A percentile compares a stretch with the other conserved stretches of the same genome.
Evolutionary conservation across 2,329 filamentous ascomycete species (phyloP).

Genomic region (Septoria linicola): DNA sequence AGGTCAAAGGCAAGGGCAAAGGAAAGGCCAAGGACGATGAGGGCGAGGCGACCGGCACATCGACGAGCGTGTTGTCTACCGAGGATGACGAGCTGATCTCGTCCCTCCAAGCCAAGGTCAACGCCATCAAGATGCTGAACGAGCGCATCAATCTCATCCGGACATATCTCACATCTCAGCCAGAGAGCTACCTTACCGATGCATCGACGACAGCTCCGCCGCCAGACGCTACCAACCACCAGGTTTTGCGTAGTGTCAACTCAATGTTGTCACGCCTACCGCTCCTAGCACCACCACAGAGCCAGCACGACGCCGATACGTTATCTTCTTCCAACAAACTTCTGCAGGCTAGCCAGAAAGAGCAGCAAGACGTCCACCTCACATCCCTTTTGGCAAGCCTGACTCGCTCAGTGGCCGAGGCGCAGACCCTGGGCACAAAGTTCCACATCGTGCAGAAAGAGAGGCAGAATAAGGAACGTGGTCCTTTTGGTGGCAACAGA

Average conservation of each 20-base stretch:
- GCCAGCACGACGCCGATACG: conserved; percentile 56
- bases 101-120: conserved; percentile 78
- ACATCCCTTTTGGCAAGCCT: conserved; percentile 73
- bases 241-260: conserved; percentile 82
- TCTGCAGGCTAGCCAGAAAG: conserved; percentile 57
- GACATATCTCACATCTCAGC: conserved; percentile 71
- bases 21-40: conserved; percentile 44
- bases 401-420: conserved; percentile 68
- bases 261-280: conserved; percentile 80
- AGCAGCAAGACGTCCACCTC: conserved; percentile 81
- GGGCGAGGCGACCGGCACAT: conserved; percentile 40
- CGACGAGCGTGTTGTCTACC: conserved; percentile 49
- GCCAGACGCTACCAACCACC: conserved; percentile 54
- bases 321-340: conserved; percentile 52
- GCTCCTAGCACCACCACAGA: conserved; percentile 71
- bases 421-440: conserved; percentile 74
- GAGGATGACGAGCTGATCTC: conserved; percentile 67
- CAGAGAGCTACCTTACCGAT: conserved; percentile 61
- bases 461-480: conserved; percentile 38
- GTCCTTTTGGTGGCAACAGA: conserved; percentile 13
- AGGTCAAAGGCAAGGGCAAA: conserved; percentile 43
- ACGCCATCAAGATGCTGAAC: conserved; percentile 91
- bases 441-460: conserved; percentile 51
- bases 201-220: conserved; percentile 38
- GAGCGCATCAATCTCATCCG: conserved; percentile 55